Base-by-base conservation (phyloP, 768 basidiomycete species). In the Kwoniella dejecticola region DNA sequence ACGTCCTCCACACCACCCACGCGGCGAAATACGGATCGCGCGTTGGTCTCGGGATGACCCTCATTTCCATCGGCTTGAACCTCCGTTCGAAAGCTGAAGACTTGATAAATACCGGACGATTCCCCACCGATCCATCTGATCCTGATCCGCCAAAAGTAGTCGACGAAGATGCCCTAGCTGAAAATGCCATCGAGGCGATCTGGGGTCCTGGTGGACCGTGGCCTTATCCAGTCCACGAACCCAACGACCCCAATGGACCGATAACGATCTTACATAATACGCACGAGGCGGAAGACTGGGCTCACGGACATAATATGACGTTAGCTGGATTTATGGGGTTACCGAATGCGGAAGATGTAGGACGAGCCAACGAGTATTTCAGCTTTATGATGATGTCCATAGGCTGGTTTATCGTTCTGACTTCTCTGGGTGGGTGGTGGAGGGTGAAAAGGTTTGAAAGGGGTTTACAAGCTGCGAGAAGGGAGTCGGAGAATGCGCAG, bases 1-100 rank as follows among this genome's bases (percentile, higher is more conserved):
- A 92, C 80, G 87, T 97, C 69, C 86, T 98, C 2, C 80, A 80
- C 63, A 83, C 82, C 12, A 88, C 92, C 1, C 94, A 98, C 74
- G 91, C 96, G 0, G 90, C 89, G 62, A 94, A 93, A 78, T 90
- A 85, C 74, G 96, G 96, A 50, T 91, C 91, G 15, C 88, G 91
- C 44, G 92, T 91, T 0, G 95, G 95, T 29, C 85, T 99, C n/a
- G 95, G 95, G 17, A 83, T 96, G 69, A 98, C 91, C 0, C 82
- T 97, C 62, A 94, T 97, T 65, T 95, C 97, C 73, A 91, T 88
- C 69, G 95, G 94, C 0, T 85, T 94, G 70, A 87, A 86, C 74
- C 85, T 89, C 12, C 85, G 85, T 52, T 63, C 77, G 52, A 84
- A 52, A 84, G 87, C 64, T 67, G 80, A 75, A 48, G 69, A 75